Evolutionary conservation across 108 stramenopile genomes (phyloP), one percentile per base, ranked within the genome.

Genomic region (Craspedostauros australis): DNA sequence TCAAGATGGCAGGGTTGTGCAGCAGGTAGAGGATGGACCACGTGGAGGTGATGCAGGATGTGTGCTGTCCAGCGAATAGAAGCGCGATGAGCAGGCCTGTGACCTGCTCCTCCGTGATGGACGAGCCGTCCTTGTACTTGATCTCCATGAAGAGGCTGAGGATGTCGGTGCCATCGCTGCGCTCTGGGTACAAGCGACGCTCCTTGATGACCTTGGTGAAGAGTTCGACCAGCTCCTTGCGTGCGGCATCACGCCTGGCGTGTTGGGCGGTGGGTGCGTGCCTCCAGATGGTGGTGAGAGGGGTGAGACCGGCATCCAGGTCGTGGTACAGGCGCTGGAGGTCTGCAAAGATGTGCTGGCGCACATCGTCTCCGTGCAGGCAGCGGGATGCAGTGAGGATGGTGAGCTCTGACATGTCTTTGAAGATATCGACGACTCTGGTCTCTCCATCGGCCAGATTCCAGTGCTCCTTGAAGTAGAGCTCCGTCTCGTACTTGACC

Each of bases 31-130:
- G 54, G 27, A 79, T 51, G 1, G 95, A 95, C 99, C 99, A 99
- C 9, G 97, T 97, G 49, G 87, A 84, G 18, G 95, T 96, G 57
- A 96, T 96, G 57, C 92, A 94, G 21, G 88, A 91, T 14, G 99
- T 99, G 73, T 99, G 99, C 75, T 99, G 99, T 39, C 99, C 99
- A 11, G 99, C 98, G 72, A 99, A 99, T 52, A 99, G 77, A 21
- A 98, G 57, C 4, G 99, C 99, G 77, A 98, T 96, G 36, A 99
- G 54, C 28, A 99, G 68, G 15, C 99, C 99, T 6, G 95, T 95
- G 22, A 99, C 86, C 76, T 99, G 85, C 58, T 95, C 92, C 31
- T 95, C 88, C 4, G 95, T 96, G 46, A 85, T 68, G 23, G 52
- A 54, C 15, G 75, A 73, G 39, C 96, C 97, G 64, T 98, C 97